These are phyloP conservation scores for Daldinia sp. DNA, from an alignment of 2,329 filamentous ascomycete genomes.

Conservation along the genomic window DNA sequence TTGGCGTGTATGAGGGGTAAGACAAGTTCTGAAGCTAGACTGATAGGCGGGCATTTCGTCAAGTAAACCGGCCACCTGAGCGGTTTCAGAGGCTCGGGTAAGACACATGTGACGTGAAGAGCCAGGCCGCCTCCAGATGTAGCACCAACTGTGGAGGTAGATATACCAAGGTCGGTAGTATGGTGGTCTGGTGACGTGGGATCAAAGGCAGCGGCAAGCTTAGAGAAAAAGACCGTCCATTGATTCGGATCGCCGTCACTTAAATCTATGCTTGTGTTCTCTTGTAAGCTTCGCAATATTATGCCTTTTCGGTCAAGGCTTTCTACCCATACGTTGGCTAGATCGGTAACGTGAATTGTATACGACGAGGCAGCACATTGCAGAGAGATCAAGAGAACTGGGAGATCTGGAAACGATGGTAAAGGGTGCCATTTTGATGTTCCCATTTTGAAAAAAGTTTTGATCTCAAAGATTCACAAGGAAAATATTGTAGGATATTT, in stretches of 20 bases:
- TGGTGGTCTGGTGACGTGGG: slow-evolving; percentile 54
- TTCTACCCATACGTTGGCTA: slow-evolving; percentile 78
- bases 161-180: slow-evolving; percentile 56
- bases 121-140: slow-evolving; percentile 53
- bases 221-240: slow-evolving; percentile 70
- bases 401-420: slow-evolving; percentile 57
- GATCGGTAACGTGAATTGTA: slow-evolving; percentile 72
- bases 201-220: slow-evolving; percentile 64
- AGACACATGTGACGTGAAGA: slow-evolving; percentile 64
- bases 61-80: slow-evolving; percentile 73
- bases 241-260: slow-evolving; percentile 71
- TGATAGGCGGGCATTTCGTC: slow-evolving; percentile 52
- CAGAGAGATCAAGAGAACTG: slow-evolving; percentile 70
- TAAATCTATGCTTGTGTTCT: slow-evolving; percentile 77
- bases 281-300: slow-evolving; percentile 65
- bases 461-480: not conserved
- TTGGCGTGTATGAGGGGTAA: slow-evolving; percentile 61
- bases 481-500: no score
- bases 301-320: slow-evolving; percentile 68
- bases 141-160: slow-evolving; percentile 44
- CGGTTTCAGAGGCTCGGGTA: slow-evolving; percentile 69
- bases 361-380: slow-evolving; percentile 66
- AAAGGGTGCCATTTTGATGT: slow-evolving; percentile 57
- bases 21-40: slow-evolving; percentile 58
- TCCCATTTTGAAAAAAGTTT: slow-evolving; percentile 22